These are phyloP conservation scores for Amanita fuliginea DNA, from an alignment of 768 basidiomycete species.

Conservation along the genomic window DNA sequence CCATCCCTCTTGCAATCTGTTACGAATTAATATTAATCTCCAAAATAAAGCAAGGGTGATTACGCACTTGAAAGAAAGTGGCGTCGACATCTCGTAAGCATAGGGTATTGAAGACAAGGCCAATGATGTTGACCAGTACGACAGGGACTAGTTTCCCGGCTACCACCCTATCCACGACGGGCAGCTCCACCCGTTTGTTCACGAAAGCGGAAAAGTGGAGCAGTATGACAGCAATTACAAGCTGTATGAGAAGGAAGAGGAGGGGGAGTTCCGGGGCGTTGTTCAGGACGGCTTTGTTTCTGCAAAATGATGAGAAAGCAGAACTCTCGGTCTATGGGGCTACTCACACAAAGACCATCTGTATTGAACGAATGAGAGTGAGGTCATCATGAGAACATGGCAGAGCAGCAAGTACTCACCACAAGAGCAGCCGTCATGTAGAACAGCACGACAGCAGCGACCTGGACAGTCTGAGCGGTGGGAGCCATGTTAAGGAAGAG, in stretches of 20 bases:
- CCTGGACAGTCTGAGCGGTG: slow-evolving; percentile 30
- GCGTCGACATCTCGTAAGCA: slow-evolving; percentile 74
- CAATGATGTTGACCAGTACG: slow-evolving; percentile 58
- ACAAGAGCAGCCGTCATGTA: slow-evolving; percentile 72
- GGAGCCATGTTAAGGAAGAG: slow-evolving; percentile 16
- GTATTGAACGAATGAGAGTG: neutral
- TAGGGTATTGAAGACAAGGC: slow-evolving; percentile 70
- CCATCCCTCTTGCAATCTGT: slow-evolving; percentile 77
- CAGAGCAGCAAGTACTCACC: slow-evolving; percentile 28
- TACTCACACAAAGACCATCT: slow-evolving; percentile 46
- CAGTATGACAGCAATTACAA: slow-evolving; percentile 56
- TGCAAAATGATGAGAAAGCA: slow-evolving; percentile 17
- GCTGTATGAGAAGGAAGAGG: slow-evolving; percentile 55
- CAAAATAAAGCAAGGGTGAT: neutral
- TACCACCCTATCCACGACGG: slow-evolving; percentile 35
- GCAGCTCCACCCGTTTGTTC: slow-evolving; percentile 43
- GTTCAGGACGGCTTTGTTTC: slow-evolving; percentile 70
- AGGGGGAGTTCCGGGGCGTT: slow-evolving; percentile 56
- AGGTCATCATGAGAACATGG: neutral
- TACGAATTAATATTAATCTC: neutral
- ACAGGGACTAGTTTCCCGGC: slow-evolving; percentile 54
- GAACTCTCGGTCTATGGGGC: neutral
- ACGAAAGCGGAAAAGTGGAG: slow-evolving; percentile 43
- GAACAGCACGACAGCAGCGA: slow-evolving; percentile 64
- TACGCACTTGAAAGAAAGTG: slow-evolving; percentile 62